Evolutionary conservation across 202 grass and related monocot species (phyloP).

Genomic region (Zoysia matrella): DNA sequence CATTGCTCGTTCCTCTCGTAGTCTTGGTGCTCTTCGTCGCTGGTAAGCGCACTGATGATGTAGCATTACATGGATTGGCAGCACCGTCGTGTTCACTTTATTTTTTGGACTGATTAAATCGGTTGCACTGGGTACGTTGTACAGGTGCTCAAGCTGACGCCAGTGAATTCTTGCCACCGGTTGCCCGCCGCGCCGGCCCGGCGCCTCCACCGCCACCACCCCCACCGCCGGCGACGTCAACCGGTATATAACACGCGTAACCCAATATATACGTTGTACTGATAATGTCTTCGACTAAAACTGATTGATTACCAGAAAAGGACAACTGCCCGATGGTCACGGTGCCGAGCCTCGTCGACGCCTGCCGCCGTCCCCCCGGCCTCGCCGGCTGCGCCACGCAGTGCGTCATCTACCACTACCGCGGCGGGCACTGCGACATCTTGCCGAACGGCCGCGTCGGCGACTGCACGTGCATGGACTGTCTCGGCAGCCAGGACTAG

Average conservation of each 20-base stretch:
- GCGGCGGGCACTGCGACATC: conserved; percentile 7
- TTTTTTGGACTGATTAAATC: too few species aligned
- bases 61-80: too few species aligned
- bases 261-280: too few species aligned
- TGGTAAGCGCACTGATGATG: too few species aligned
- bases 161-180: neutral
- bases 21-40: too few species aligned
- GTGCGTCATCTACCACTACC: neutral
- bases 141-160: neutral
- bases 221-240: too few species aligned
- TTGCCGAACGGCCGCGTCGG: neutral
- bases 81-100: too few species aligned
- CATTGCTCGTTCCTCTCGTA: too few species aligned
- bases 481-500: neutral
- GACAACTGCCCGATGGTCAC: neutral
- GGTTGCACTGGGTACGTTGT: too few species aligned
- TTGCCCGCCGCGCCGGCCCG: neutral
- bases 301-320: neutral
- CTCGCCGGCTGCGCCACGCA: neutral
- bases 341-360: neutral
- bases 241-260: neutral
- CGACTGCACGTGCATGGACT: conserved; percentile 13
- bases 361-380: neutral
- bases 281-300: neutral
- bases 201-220: too few species aligned